Evolutionary conservation across 441 rosid species (phyloP), one percentile per base, ranked within the genome.

Genomic region (Brassica balearica): DNA sequence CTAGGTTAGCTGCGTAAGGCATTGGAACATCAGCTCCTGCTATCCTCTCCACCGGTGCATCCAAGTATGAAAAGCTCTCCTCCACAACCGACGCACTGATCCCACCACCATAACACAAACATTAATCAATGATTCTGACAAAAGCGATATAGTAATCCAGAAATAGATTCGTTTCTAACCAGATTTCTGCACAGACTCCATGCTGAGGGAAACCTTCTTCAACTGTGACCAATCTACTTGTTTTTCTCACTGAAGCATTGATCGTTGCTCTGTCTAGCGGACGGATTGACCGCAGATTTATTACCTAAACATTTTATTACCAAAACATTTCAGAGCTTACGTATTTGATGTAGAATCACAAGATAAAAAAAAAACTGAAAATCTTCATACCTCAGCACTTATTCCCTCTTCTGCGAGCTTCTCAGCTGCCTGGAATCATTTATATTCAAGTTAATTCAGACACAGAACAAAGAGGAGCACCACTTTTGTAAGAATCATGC

Each of bases 201-300:
- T 95, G 96, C 83, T 95, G 97, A 80, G 98, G 99, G 81, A 90
- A 92, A 74, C 96, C 99, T 88, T 95, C 98, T 82, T 95, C 99
- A 14, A 93, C 93, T 48, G 99, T 93, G 27, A 95, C 96, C 80
- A 93, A 88, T 81, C 99, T 86, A 88, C 88, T 95, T 56, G 99
- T 95, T 85, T 95, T 95, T 77, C 97, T 88, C 22, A 95, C 98
- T 32, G 99, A 95, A 55, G 91, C 86, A 78, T 92, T 95, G 82
- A 95, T 95, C 15, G 95, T 84, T 38, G 89, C 82, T 86, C 95
- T 88, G 85, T 95, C 99, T 2, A 95, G 93, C 56, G 99, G 99
- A 81, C 99, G 88, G 56, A 95, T 92, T 8, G 97, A 91, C 27
- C 97, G 92, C 75, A 95, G 83, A 86, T 93, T 95, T 85, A 95